Evolutionary conservation across 176 grass and related monocot species (phyloP).

Genomic region (Paspalum notatum): DNA sequence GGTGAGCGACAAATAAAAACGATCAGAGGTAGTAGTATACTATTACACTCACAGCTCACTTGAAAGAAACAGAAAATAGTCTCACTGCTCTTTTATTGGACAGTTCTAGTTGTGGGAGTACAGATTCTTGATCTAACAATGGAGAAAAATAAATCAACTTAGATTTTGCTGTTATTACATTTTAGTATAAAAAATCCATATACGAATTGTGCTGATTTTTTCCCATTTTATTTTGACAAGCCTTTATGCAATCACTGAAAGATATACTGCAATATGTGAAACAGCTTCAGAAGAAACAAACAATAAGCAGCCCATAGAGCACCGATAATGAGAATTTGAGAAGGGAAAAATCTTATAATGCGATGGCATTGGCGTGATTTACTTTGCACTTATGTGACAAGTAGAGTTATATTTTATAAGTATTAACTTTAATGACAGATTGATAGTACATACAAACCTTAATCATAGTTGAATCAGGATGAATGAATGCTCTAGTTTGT

Average conservation of each 20-base stretch:
- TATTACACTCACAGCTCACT: not conserved
- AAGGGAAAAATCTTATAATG: not conserved
- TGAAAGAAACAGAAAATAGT: not conserved
- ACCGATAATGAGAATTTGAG: not conserved
- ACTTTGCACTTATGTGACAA: not conserved
- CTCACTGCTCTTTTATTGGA: not conserved
- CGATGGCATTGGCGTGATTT: too few species aligned
- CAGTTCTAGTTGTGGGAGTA: not conserved
- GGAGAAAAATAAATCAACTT: not conserved
- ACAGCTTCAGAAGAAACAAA: not conserved
- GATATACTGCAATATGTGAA: not conserved
- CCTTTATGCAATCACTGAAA: not conserved
- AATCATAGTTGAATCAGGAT: constrained; percentile 9
- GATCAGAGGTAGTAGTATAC: too few species aligned
- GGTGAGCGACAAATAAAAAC: too few species aligned
- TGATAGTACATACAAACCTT: not conserved
- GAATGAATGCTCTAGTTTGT: constrained; percentile 25
- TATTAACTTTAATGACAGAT: not conserved
- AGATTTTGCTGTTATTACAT: not conserved
- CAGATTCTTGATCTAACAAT: not conserved
- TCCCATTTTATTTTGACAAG: not conserved
- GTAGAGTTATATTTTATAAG: not conserved
- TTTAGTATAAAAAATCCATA: not conserved
- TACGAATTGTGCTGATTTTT: not conserved
- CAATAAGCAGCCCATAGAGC: not conserved